Base-by-base conservation (phyloP, 805 yeast species). In the Kluyveromyces wickerhamii region DNA sequence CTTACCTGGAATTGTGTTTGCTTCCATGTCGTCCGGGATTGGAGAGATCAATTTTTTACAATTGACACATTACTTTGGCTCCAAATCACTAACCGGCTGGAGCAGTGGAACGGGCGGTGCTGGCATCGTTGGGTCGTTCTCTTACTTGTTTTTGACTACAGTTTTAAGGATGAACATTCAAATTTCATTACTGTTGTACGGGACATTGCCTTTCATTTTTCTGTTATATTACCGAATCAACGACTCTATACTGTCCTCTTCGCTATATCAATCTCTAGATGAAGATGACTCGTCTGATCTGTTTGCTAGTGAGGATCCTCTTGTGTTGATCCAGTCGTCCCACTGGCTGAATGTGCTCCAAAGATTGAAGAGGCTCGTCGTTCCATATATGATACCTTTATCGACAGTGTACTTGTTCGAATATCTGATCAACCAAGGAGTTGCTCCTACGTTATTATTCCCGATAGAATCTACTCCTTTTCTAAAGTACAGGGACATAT, bases 91-190 rank as follows among this genome's bases (percentile, higher is more conserved):
- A 29, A 75, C 79, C 32, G 96, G 94, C 1, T 89, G 94, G 75
- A 82, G 95, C 14, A 73, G 87, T 6, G 98, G 98, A 1, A 89
- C 97, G 0, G 97, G 98, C 3, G 94, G 86, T 13, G 97, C 98
- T 1, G 98, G 98, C 0, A 56, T 89, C 4, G 69, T 74, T 13
- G 98, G 97, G 0, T 75, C 88, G 34, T 83, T 81, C 35, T 51
- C 71, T 10, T 88, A 74, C 50, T 49, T 89, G 69, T 44, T 80
- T 1, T 41, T 84, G 47, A 89, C 96, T 0, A 79, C 89, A 1
- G 61, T 86, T 50, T 31, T 83, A 15, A 66, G 73, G 1, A 38
- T 85, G 2, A 57, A 72, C 5, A 77, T 83, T 0, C 65, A 65
- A 39, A 38, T 64, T 1, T 64, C 84, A 0, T 63, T 89, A 25